phyloP scores from a whole-genome alignment of 2,329 filamentous ascomycete genomes.

The Beauveria australis region DNA sequence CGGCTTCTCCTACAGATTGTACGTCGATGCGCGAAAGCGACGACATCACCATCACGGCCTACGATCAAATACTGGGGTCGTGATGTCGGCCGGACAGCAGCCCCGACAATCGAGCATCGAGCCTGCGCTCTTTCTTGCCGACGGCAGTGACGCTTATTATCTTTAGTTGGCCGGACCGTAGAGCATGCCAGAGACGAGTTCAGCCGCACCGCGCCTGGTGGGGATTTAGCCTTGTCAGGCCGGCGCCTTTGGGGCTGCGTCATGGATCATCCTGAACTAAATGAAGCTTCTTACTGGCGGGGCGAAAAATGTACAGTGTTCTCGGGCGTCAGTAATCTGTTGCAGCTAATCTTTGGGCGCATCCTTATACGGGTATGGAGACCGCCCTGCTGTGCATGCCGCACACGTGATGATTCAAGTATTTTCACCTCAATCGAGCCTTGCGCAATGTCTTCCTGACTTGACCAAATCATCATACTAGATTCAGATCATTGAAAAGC shows the following conservation, averaged over 20 bases:
- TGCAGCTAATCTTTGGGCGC: neutral
- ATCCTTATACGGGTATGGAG: neutral
- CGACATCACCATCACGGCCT: neutral
- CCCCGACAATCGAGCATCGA: too few relatives aligned
- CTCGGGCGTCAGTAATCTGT: neutral
- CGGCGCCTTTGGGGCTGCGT: neutral
- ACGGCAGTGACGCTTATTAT: neutral
- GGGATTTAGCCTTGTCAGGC: neutral
- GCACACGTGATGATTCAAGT: neutral
- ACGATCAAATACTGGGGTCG: too few relatives aligned
- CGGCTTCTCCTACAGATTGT: neutral
- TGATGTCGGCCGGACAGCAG: neutral
- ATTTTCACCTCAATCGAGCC: neutral
- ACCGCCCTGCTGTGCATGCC: neutral
- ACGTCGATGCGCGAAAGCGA: neutral
- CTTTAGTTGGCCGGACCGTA: neutral
- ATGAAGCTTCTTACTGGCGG: neutral
- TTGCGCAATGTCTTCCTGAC: neutral
- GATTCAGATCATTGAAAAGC: neutral
- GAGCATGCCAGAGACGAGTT: neutral
- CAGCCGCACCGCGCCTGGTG: constrained; percentile 5
- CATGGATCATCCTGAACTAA: neutral
- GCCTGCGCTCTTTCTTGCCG: neutral
- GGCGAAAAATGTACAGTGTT: neutral
- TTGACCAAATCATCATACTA: neutral